Conservation (phyloP, 306 rosid genomes). For the Sicyos baderoa region DNA sequence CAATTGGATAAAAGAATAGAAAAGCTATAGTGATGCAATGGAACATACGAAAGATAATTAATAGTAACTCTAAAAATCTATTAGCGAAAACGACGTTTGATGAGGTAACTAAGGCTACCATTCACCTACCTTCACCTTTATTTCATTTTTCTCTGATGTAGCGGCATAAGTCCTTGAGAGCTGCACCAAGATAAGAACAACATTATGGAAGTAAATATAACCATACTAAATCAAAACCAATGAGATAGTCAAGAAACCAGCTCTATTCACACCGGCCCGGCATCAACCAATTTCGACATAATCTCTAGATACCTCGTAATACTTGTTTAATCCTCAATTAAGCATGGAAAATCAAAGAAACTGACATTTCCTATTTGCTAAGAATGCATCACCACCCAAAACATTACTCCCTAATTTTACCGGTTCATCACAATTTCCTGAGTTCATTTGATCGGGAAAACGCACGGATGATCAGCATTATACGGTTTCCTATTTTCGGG, state of each 20-base stretch:
- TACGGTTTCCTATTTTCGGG: neutral
- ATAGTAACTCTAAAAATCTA: neutral
- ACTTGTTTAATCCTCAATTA: neutral
- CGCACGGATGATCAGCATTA: neutral
- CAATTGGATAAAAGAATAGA: no score
- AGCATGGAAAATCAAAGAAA: neutral
- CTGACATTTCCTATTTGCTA: neutral
- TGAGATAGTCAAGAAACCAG: neutral
- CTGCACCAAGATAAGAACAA: slow-evolving; percentile 38
- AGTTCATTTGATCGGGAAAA: no score
- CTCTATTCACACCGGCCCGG: neutral
- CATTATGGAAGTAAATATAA: slow-evolving; percentile 11
- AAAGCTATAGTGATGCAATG: no score
- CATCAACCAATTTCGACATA: neutral
- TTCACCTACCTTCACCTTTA: slow-evolving; percentile 52
- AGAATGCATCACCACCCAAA: neutral
- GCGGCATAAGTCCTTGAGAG: slow-evolving; percentile 49
- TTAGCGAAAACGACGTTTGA: no score
- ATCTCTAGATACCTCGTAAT: neutral
- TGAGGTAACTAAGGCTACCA: neutral
- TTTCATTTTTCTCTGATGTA: slow-evolving; percentile 43
- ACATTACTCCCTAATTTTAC: neutral
- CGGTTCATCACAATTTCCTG: neutral
- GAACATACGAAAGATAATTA: neutral
- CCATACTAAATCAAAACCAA: slow-evolving; percentile 13